A percentile compares a stretch with the other conserved stretches of the same genome.
Evolutionary conservation across 805 yeast genomes (phyloP).

Genomic region (Candida alai): DNA sequence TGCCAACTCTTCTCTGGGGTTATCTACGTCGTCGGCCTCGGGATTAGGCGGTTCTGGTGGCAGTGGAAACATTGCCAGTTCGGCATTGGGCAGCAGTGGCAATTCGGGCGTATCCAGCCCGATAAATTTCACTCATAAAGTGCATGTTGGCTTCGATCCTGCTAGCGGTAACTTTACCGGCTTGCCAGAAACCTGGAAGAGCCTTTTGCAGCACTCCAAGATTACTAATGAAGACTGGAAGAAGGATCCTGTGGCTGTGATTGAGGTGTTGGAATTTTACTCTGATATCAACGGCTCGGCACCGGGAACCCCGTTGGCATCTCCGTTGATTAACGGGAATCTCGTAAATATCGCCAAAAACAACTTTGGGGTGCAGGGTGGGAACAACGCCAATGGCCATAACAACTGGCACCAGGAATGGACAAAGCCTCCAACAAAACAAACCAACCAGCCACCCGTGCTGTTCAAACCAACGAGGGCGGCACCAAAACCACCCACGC

Average conservation of each 20-base stretch:
- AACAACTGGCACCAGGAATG: slow-evolving; percentile 1
- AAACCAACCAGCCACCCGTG: slow-evolving; percentile 12
- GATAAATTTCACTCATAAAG: slow-evolving; percentile 90
- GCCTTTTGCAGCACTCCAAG: slow-evolving; percentile 52
- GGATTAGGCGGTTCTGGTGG: background rate
- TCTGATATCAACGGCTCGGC: slow-evolving; percentile 43
- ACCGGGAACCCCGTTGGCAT: slow-evolving; percentile 25
- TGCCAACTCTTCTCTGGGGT: slow-evolving; percentile 9
- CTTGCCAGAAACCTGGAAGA: slow-evolving; percentile 56
- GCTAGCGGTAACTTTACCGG: slow-evolving; percentile 58
- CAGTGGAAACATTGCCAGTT: slow-evolving; percentile 1
- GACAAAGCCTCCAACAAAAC: slow-evolving; percentile 10
- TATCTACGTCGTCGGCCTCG: slow-evolving; percentile 5
- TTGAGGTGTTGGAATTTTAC: slow-evolving; percentile 57
- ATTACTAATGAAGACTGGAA: slow-evolving; percentile 61
- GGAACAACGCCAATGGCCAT: slow-evolving; percentile 1
- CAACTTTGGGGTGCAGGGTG: no score
- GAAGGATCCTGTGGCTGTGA: slow-evolving; percentile 61
- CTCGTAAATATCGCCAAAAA: no score
- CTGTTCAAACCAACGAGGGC: slow-evolving; percentile 33
- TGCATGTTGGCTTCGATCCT: slow-evolving; percentile 84
- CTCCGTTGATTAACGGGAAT: no score
- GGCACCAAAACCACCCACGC: slow-evolving; percentile 43
- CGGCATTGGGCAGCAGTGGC: slow-evolving; percentile 2
- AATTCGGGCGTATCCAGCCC: slow-evolving; percentile 75